phyloP scores from a whole-genome alignment of 805 yeast genomes.

The Lachancea cidri region DNA sequence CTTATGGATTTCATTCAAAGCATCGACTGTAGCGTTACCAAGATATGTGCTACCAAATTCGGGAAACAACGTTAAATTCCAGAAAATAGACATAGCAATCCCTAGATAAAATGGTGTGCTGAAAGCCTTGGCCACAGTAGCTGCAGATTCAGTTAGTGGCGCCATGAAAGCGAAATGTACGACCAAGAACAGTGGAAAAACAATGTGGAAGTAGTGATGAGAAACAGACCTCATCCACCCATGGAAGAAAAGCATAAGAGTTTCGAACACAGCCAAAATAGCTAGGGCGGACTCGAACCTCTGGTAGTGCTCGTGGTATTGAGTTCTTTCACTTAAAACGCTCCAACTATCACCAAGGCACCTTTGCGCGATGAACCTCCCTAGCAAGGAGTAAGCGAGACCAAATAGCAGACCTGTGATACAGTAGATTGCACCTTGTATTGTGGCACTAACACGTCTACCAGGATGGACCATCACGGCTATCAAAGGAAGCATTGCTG shows the following conservation, averaged over 20 bases:
- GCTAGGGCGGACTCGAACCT: conserved; percentile 39
- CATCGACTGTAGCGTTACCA: conserved; percentile 39
- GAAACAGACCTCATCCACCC: conserved; percentile 47
- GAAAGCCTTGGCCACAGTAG: conserved; percentile 33
- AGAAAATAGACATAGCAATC: conserved; percentile 39
- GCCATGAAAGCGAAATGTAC: conserved; percentile 46
- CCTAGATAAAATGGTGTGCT: conserved; percentile 44
- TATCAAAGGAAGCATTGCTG: conserved; percentile 41
- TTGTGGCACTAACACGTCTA: conserved; percentile 43
- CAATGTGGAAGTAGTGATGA: conserved; percentile 43
- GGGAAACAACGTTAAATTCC: conserved; percentile 43
- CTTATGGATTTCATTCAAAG: conserved; percentile 37
- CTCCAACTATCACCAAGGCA: conserved; percentile 32
- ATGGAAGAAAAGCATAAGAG: conserved; percentile 42
- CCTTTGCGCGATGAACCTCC: conserved; percentile 37
- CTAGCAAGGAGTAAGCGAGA: conserved; percentile 38
- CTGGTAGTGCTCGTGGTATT: conserved; percentile 26
- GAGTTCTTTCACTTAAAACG: conserved; percentile 29
- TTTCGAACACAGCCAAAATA: conserved; percentile 41
- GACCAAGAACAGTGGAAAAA: conserved; percentile 44
- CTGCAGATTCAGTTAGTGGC: conserved; percentile 30
- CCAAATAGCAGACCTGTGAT: conserved; percentile 40
- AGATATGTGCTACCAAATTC: conserved; percentile 48
- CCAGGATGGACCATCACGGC: conserved; percentile 49
- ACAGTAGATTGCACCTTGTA: conserved; percentile 40